Conservation (phyloP, 1,139 yeast species). For the Blastobotrys indianensis region DNA sequence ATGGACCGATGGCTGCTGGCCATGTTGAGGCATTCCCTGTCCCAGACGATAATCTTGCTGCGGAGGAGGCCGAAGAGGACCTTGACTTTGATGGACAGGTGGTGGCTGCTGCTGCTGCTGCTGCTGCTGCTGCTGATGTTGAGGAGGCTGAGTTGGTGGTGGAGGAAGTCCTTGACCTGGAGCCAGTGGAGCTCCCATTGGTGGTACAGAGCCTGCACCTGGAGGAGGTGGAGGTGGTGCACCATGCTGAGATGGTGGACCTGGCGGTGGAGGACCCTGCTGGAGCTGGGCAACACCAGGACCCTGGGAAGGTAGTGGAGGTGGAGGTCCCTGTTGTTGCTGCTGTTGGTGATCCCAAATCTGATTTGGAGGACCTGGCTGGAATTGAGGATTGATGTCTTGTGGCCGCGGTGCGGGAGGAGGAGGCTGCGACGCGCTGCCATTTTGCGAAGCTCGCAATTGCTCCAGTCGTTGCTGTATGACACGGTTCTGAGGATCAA, state of each 20-base stretch:
- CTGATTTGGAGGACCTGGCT: slow-evolving; percentile 30
- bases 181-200: slow-evolving; percentile 22
- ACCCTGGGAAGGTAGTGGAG: slow-evolving; percentile 26
- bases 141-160: slow-evolving; percentile 20
- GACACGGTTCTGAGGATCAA: slow-evolving; percentile 92
- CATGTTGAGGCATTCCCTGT: neutral
- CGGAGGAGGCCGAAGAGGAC: slow-evolving; percentile 23
- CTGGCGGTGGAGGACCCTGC: slow-evolving; percentile 24
- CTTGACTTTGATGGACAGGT: slow-evolving; percentile 17
- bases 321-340: slow-evolving; percentile 25
- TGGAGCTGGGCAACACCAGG: slow-evolving; percentile 25
- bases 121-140: slow-evolving; percentile 18
- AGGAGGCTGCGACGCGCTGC: slow-evolving; percentile 53
- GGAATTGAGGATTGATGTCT: slow-evolving; percentile 40
- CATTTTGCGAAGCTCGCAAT: slow-evolving; percentile 65
- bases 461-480: slow-evolving; percentile 89
- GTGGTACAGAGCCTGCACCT: slow-evolving; percentile 17
- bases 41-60: too few species aligned
- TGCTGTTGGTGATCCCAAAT: slow-evolving; percentile 28
- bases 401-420: slow-evolving; percentile 35
- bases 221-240: slow-evolving; percentile 28
- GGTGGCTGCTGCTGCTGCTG: slow-evolving; percentile 2
- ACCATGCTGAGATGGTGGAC: slow-evolving; percentile 26
- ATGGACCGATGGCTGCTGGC: neutral
- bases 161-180: slow-evolving; percentile 24